Base-by-base conservation (phyloP, 2,329 filamentous ascomycete species). In the Corinectria fuckeliana region DNA sequence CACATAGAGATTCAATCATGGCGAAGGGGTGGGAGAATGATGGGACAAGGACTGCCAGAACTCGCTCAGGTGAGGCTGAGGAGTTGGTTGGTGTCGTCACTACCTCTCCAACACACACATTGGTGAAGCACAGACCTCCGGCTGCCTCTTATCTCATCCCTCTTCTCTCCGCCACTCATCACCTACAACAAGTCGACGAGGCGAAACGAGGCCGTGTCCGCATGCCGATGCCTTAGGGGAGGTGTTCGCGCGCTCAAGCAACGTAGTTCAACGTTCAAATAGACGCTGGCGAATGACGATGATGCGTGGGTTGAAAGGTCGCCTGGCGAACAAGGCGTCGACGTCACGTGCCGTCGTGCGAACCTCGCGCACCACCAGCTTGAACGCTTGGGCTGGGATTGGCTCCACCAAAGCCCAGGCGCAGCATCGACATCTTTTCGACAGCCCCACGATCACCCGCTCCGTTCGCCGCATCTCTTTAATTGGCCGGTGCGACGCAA, bases 381-480 rank as follows among this genome's bases (percentile, higher is more conserved):
- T n/a, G n/a, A n/a, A n/a, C n/a, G n/a, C n/a, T n/a, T n/a, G n/a
- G n/a, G n/a, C 11, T 42, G 21, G 20, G 6, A 23, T 42, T 42
- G 49, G 49, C 25, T 51, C 49, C 38, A 23, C 34, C 18, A 30
- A n/a, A 23, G 39, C 38, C n/a, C 38, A 23, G 50, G 25, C 39
- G 18, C 38, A 21, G 26, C 26, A 34, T 20, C 50, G 38, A 34
- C 50, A 50, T 28, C 38, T 18, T n/a, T n/a, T 36, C 36, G 44
- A 26, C 45, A 34, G 56, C 56, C 49, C 42, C 41, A 50, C 55
- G 48, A 51, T 28, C 25, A 13, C 28, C 39, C 9, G 26, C 32
- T 36, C 18, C 32, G 14, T 36, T n/a, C 32, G 32, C 32, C 11
- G 53, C 14, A 36, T 36, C 23, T 38, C n/a, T 20, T 21, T 9